Conservation (phyloP, 2,329 filamentous ascomycete species). For the Ophiognomonia clavigignenti-juglandacearum region DNA sequence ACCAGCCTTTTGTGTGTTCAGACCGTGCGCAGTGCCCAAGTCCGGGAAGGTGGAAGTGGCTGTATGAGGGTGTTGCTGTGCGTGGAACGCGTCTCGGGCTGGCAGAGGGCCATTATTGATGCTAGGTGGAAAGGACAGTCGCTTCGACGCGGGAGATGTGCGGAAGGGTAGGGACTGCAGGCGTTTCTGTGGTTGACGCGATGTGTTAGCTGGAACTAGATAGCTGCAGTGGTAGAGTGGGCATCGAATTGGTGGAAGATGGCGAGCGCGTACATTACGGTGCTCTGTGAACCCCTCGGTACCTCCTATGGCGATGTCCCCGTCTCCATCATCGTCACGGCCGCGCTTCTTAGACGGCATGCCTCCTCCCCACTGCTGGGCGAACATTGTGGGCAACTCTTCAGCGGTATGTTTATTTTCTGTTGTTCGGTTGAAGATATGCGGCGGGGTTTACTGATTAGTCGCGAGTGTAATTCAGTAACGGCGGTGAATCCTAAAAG, state of each 20-base stretch:
- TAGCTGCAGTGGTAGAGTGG: too few species aligned
- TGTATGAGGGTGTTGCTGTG: conserved; percentile 24
- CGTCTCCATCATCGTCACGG: conserved; percentile 40
- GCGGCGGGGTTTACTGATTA: neutral
- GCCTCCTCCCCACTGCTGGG: conserved; percentile 27
- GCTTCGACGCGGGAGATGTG: conserved; percentile 36
- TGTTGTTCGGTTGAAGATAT: conserved; percentile 1
- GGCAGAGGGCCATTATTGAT: conserved; percentile 19
- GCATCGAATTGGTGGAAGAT: too few species aligned
- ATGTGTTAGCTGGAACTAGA: too few species aligned
- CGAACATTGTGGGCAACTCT: conserved; percentile 30
- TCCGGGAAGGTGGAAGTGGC: conserved; percentile 31
- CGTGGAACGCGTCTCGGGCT: conserved; percentile 16
- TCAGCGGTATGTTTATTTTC: conserved; percentile 1
- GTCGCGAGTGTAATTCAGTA: neutral
- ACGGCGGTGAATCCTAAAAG: neutral
- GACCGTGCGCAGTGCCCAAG: conserved; percentile 24
- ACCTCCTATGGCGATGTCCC: conserved; percentile 28
- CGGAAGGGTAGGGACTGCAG: conserved; percentile 48
- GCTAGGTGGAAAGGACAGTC: conserved; percentile 26
- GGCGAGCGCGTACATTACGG: conserved; percentile 40
- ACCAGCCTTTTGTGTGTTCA: conserved; percentile 23
- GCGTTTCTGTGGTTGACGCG: conserved; percentile 45
- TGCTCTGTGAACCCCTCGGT: conserved; percentile 44
- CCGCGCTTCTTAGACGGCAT: conserved; percentile 38